A percentile compares a stretch with the other conserved stretches of the same genome.
These are phyloP conservation scores for Calonectria hongkongensis DNA, from an alignment of 2,329 filamentous ascomycete species.

Conservation along the genomic window DNA sequence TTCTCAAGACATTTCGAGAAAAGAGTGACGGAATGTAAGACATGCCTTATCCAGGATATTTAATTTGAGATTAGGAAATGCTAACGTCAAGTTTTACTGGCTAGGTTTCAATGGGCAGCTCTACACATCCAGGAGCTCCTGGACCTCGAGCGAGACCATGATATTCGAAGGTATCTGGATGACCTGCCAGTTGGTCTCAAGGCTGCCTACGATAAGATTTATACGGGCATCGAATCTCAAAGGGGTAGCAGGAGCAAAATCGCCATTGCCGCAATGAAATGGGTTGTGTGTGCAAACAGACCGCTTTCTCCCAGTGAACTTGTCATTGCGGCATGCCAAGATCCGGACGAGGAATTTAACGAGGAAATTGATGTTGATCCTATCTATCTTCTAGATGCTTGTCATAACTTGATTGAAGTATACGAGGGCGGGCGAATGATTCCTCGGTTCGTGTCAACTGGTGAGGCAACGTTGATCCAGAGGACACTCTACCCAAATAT, in stretches of 20 bases:
- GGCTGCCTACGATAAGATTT: constrained; percentile 36
- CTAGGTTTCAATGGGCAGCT: constrained; percentile 48
- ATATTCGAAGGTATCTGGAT: constrained; percentile 37
- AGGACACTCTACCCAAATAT: not conserved
- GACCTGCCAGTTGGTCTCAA: constrained; percentile 34
- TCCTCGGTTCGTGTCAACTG: not conserved
- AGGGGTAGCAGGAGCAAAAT: constrained; percentile 2
- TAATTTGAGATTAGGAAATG: not conserved
- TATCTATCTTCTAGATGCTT: constrained; percentile 5
- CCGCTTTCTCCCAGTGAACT: constrained; percentile 8
- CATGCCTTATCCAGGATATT: not conserved
- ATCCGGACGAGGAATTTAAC: constrained; percentile 7
- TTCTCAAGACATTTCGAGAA: constrained; percentile 32
- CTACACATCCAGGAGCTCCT: constrained; percentile 43
- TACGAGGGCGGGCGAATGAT: not conserved
- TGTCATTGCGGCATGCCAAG: constrained; percentile 14
- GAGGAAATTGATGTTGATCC: not conserved
- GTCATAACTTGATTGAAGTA: constrained; percentile 13
- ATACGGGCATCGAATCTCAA: not conserved
- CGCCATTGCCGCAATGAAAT: constrained; percentile 2
- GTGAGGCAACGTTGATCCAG: constrained; percentile 5
- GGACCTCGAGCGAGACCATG: constrained; percentile 22
- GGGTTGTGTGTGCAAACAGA: constrained; percentile 8
- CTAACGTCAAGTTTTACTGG: not conserved
- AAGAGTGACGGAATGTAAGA: constrained; percentile 44